Conservation (phyloP, 495 filamentous ascomycete species). For the Daldinia caldariorum region DNA sequence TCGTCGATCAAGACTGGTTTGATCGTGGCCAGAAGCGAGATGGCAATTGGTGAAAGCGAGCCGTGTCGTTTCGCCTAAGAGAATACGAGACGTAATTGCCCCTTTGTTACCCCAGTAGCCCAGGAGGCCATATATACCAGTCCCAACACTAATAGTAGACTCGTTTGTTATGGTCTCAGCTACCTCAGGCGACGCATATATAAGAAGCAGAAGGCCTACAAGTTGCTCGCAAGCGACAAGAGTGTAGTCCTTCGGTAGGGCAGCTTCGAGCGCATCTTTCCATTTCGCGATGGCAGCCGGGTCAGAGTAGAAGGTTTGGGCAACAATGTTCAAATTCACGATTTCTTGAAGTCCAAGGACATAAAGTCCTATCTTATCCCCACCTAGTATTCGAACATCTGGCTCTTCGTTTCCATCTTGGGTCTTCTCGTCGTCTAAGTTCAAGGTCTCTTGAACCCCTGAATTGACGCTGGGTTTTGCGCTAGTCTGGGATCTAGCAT, state of each 20-base stretch:
- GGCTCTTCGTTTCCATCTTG: constrained; percentile 48
- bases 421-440: constrained; percentile 28
- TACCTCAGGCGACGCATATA: constrained; percentile 83
- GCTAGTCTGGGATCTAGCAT: constrained; percentile 23
- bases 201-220: constrained; percentile 82
- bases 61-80: constrained; percentile 89
- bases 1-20: constrained; percentile 76
- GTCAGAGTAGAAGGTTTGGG: constrained; percentile 74
- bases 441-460: constrained; percentile 51
- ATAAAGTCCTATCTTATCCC: constrained; percentile 83
- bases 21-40: constrained; percentile 85
- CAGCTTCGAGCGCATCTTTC: constrained; percentile 75
- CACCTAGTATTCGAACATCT: constrained; percentile 53
- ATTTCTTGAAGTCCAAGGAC: constrained; percentile 92
- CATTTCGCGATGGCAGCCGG: constrained; percentile 74
- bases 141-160: constrained; percentile 81
- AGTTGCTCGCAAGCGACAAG: constrained; percentile 84
- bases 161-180: constrained; percentile 76
- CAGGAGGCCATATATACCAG: constrained; percentile 70
- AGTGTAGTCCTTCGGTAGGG: constrained; percentile 79
- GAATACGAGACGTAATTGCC: constrained; percentile 79
- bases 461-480: constrained; percentile 52
- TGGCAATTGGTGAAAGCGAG: constrained; percentile 92
- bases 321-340: constrained; percentile 78
- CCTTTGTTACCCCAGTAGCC: constrained; percentile 98